These are phyloP conservation scores for Cyclotella choctawhatcheeana DNA, from an alignment of 108 stramenopile genomes.

Conservation along the genomic window DNA sequence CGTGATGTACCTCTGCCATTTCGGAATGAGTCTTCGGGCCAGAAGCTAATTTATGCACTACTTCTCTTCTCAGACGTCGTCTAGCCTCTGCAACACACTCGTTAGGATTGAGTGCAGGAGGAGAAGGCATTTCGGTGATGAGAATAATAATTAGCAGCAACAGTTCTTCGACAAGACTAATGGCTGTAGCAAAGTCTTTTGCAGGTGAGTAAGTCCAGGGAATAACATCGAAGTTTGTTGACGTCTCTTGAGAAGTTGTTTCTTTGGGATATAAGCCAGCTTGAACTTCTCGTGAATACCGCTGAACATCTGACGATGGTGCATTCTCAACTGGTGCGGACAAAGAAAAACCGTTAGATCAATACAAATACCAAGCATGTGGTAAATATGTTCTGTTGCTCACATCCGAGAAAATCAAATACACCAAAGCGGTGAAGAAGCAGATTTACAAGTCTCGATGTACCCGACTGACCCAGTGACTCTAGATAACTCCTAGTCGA, in stretches of 20 bases:
- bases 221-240: constrained; percentile 21
- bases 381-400: background rate
- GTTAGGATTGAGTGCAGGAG: constrained; percentile 47
- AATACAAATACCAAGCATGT: background rate
- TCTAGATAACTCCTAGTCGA: background rate
- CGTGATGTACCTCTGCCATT: constrained; percentile 77
- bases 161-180: constrained; percentile 73
- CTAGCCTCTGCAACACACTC: constrained; percentile 74
- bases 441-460: constrained; percentile 50
- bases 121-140: constrained; percentile 73
- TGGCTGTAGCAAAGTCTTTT: constrained; percentile 49
- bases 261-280: constrained; percentile 65
- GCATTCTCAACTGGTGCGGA: constrained; percentile 56
- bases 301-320: constrained; percentile 54
- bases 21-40: constrained; percentile 85
- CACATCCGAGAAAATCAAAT: constrained; percentile 56
- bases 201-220: constrained; percentile 75
- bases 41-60: constrained; percentile 76
- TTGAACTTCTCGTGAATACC: constrained; percentile 62
- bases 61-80: constrained; percentile 73
- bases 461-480: constrained; percentile 12
- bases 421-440: constrained; percentile 78
- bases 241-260: constrained; percentile 11
- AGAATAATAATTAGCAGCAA: constrained; percentile 74
- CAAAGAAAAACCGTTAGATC: background rate